Conservation (phyloP, 306 rosid genomes). For the Gillenia trifoliata region DNA sequence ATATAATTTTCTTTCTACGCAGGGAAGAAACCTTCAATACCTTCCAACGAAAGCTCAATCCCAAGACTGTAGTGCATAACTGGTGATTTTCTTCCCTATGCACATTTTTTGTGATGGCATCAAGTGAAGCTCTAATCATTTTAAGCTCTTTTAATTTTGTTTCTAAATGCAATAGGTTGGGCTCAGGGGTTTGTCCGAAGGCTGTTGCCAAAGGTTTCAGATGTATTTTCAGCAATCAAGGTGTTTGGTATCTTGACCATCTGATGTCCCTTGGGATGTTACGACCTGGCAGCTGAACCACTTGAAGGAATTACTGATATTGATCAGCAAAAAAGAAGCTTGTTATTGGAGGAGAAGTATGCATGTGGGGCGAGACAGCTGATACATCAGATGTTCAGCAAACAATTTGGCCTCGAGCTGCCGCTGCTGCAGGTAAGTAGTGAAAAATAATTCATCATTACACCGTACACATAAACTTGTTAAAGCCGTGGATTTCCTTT, state of each 20-base stretch:
- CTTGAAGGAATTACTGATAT: constrained; percentile 56
- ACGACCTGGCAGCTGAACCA: constrained; percentile 84
- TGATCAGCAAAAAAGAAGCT: constrained; percentile 65
- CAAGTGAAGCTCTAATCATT: constrained; percentile 11
- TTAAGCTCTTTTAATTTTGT: background rate
- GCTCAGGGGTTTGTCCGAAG: constrained; percentile 75
- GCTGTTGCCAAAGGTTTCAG: constrained; percentile 81
- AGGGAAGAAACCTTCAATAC: constrained; percentile 97
- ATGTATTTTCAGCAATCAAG: constrained; percentile 98
- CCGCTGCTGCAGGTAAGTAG: constrained; percentile 90
- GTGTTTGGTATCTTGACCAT: constrained; percentile 94
- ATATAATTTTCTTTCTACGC: constrained; percentile 28
- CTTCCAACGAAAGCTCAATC: constrained; percentile 70
- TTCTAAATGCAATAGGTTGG: constrained; percentile 53
- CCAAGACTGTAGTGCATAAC: constrained; percentile 82
- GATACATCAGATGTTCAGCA: constrained; percentile 83
- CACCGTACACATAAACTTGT: background rate
- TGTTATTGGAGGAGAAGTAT: constrained; percentile 93
- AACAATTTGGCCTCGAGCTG: constrained; percentile 99
- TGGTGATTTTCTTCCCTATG: constrained; percentile 52
- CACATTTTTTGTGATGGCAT: constrained; percentile 14
- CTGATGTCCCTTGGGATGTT: constrained; percentile 85
- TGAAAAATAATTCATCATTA: background rate
- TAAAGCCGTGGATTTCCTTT: background rate
- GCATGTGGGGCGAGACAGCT: constrained; percentile 93